Evolutionary conservation across 768 basidiomycete species (phyloP), one percentile per base, ranked within the genome.

Genomic region (Hygrocybe punicea): DNA sequence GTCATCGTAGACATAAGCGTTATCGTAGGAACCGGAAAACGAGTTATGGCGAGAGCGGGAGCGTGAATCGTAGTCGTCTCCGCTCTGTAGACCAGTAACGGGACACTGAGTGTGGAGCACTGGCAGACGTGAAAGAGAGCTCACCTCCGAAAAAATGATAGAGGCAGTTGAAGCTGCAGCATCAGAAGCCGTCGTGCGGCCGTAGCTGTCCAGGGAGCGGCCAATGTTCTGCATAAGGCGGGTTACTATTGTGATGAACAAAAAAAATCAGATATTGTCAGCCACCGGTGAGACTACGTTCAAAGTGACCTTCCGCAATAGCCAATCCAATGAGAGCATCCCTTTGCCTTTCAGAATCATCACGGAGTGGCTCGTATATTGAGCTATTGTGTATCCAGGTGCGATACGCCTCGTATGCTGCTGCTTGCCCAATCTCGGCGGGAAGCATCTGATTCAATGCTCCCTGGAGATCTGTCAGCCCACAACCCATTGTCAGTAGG

Each of bases 391-490:
- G 78, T 51, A 82, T 81, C 83, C 85, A 86, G 24, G 79, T 79
- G 14, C 87, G 78, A 67, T 85, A 84, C 0, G 87, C 87, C 68
- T 90, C 87, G 65, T 88, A 90, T 2, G 86, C 88, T 9, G 88
- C 88, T 4, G 89, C 89, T 61, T 85, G 81, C 1, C 89, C 89
- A 16, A 91, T 78, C 56, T 89, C 86, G 16, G 70, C 63, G 1
- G 87, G 84, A 6, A 75, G 68, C 71, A 89, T 73, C 42, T 71
- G 67, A 51, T 68, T 70, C 16, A 85, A 67, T 56, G 82, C 81
- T 37, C 80, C 78, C 84, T 87, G 59, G n/a, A 34, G 49, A 52
- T 19, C 39, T 24, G 25, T 51, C 29, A 52, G 7, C 44, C 48
- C 24, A 55, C 53, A 50, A 45, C 54, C 24, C 53, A 39, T 19